Conservation (phyloP, 2,329 filamentous ascomycete genomes). For the Chrysoporthe puriensis region DNA sequence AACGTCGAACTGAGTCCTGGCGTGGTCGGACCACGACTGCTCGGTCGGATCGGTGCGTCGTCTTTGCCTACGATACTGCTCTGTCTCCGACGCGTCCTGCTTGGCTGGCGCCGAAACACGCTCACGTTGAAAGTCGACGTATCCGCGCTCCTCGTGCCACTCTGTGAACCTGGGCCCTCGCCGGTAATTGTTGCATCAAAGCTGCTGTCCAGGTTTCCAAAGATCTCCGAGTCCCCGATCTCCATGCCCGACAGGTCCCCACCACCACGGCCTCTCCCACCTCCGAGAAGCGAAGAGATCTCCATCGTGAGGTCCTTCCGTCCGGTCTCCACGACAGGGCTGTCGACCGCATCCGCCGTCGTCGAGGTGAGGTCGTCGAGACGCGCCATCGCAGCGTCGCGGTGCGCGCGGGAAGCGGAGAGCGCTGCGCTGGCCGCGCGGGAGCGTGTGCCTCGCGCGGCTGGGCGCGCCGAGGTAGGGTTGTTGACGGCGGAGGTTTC, state of each 20-base stretch:
- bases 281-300: conserved; percentile 29
- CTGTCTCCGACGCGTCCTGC: conserved; percentile 39
- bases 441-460: conserved; percentile 17
- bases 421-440: conserved; percentile 30
- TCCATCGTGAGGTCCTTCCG: conserved; percentile 40
- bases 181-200: conserved; percentile 40
- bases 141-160: conserved; percentile 42
- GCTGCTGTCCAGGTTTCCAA: conserved; percentile 44
- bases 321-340: conserved; percentile 39
- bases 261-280: conserved; percentile 9
- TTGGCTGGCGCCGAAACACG: conserved; percentile 49
- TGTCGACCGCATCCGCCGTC: conserved; percentile 25
- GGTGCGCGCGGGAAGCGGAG: conserved; percentile 34
- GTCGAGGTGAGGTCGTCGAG: conserved; percentile 41
- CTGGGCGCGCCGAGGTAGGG: conserved; percentile 18
- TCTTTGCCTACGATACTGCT: conserved; percentile 56
- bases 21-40: conserved; percentile 53
- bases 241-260: conserved; percentile 53
- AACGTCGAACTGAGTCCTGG: conserved; percentile 54
- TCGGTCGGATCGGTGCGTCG: conserved; percentile 56
- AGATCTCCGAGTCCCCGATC: conserved; percentile 50
- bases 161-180: conserved; percentile 13
- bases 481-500: conserved; percentile 32
- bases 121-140: conserved; percentile 52
- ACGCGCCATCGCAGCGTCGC: conserved; percentile 43